Evolutionary conservation across 306 rosid genomes (phyloP).

Genomic region (Sophora flavescens): DNA sequence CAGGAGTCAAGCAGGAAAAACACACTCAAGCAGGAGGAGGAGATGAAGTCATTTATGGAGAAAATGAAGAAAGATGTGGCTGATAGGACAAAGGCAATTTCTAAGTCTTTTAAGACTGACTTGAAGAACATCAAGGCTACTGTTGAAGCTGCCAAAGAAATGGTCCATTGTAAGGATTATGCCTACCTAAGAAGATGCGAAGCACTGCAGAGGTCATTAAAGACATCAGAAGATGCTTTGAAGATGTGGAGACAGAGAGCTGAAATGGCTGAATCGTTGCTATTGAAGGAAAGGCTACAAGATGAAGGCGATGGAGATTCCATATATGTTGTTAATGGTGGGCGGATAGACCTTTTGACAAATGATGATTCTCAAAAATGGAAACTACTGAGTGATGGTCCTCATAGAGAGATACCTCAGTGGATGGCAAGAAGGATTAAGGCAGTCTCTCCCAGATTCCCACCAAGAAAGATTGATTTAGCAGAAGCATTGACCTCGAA

Average conservation of each 20-base stretch:
- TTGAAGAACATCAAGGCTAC: slow-evolving; percentile 69
- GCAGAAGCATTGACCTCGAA: slow-evolving; percentile 67
- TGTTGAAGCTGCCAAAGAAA: slow-evolving; percentile 74
- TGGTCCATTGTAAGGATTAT: slow-evolving; percentile 57
- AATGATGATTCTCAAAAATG: slow-evolving; percentile 73
- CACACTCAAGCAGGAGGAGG: slow-evolving; percentile 63
- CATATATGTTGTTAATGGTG: slow-evolving; percentile 71
- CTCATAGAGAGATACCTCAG: slow-evolving; percentile 84
- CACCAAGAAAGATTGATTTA: slow-evolving; percentile 70
- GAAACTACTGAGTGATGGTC: slow-evolving; percentile 80
- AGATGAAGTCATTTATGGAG: slow-evolving; percentile 68
- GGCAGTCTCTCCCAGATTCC: slow-evolving; percentile 72
- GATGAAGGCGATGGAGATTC: slow-evolving; percentile 58
- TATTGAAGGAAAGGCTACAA: slow-evolving; percentile 60
- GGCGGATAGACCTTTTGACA: slow-evolving; percentile 76
- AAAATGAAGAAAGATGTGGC: slow-evolving; percentile 66
- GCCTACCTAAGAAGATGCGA: slow-evolving; percentile 77
- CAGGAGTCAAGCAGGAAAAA: slow-evolving; percentile 62
- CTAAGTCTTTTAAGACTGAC: slow-evolving; percentile 70
- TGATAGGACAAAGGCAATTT: slow-evolving; percentile 63
- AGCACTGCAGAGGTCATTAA: slow-evolving; percentile 71
- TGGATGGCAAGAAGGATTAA: slow-evolving; percentile 84
- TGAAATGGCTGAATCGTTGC: slow-evolving; percentile 68
- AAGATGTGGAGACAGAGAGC: slow-evolving; percentile 77
- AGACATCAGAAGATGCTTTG: slow-evolving; percentile 67